Evolutionary conservation across 2,329 filamentous ascomycete genomes (phyloP), one percentile per base, ranked within the genome.

Genomic region (Macrophomina phaseolina): DNA sequence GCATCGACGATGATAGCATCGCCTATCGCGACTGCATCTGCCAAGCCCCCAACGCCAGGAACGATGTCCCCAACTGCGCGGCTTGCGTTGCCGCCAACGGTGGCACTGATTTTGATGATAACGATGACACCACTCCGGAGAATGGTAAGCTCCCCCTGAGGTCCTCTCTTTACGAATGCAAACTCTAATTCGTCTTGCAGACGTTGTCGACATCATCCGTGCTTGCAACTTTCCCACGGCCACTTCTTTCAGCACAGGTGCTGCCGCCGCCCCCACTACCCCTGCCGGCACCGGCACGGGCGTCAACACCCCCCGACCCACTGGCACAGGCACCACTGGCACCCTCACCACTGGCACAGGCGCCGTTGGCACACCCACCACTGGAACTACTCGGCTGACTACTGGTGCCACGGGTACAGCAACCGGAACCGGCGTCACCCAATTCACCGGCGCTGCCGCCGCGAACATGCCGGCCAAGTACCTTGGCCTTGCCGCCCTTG

Each of bases 171-270:
- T 3, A 32, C 23, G 40, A 34, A 45, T n/a, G 23, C 38, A 11
- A 3, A 62, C 14, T 5, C 5, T 16, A n/a, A 28, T n/a, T 34
- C 14, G 34, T 3, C n/a, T 28, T 12, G 1, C 63, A 72, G 73
- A 76, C 49, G 72, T 74, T 40, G 68, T 70, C 60, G 75, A 76
- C 51, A 67, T 77, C 66, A 61, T 75, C 46, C 71, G 68, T 36
- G 71, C 73, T 52, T 77, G 75, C 73, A 72, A 68, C 67, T 76
- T 77, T 65, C 64, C 67, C 12, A 72, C 72, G 28, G 74, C 72
- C 3, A 68, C 70, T 28, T 73, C 69, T 67, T 73, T 71, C 62
- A 60, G 8, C 40, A 68, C 71, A 16, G 34, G n/a, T 30, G 36
- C 53, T 56, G 46, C 32, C 32, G 69, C 71, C 9, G 61, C 40